A percentile compares a stretch with the other conserved stretches of the same genome.
These are phyloP conservation scores for Daldinia vernicosa DNA, from an alignment of 495 filamentous ascomycete species.

Conservation along the genomic window DNA sequence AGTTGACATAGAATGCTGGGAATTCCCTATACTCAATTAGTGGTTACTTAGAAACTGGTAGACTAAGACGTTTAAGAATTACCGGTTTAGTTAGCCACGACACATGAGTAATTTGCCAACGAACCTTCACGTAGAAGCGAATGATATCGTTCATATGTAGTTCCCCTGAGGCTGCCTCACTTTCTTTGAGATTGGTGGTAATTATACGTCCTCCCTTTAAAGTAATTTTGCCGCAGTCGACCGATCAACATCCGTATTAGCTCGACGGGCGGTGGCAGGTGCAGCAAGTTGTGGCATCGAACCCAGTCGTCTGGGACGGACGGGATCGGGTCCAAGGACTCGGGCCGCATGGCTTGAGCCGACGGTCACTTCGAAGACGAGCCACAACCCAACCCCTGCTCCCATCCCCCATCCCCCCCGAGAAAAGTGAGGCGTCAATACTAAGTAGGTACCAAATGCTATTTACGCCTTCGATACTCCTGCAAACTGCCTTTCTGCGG, in stretches of 20 bases:
- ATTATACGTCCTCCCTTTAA: not conserved
- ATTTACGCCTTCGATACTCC: slow-evolving; percentile 37
- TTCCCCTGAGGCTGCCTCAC: slow-evolving; percentile 1
- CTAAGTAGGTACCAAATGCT: not conserved
- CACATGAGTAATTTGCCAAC: not conserved
- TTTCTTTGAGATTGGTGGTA: not conserved
- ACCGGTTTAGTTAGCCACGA: not conserved
- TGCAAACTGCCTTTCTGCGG: slow-evolving; percentile 14
- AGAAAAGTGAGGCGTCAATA: slow-evolving; percentile 36
- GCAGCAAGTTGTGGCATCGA: slow-evolving; percentile 27
- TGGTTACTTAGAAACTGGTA: not conserved
- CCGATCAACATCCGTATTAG: slow-evolving; percentile 17
- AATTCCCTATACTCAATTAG: not conserved
- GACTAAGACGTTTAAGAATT: not conserved
- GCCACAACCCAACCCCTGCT: slow-evolving; percentile 15
- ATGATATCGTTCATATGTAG: slow-evolving; percentile 3
- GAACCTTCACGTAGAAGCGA: not conserved
- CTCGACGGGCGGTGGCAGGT: slow-evolving; percentile 25
- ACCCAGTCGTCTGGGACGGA: slow-evolving; percentile 35
- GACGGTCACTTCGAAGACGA: slow-evolving; percentile 28
- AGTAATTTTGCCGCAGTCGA: slow-evolving; percentile 14
- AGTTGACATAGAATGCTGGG: not conserved
- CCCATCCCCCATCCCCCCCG: slow-evolving; percentile 1
- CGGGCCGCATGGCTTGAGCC: slow-evolving; percentile 37
- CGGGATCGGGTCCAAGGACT: slow-evolving; percentile 33